phyloP scores from a whole-genome alignment of 768 basidiomycete species.

The Lactifluus rugatus region DNA sequence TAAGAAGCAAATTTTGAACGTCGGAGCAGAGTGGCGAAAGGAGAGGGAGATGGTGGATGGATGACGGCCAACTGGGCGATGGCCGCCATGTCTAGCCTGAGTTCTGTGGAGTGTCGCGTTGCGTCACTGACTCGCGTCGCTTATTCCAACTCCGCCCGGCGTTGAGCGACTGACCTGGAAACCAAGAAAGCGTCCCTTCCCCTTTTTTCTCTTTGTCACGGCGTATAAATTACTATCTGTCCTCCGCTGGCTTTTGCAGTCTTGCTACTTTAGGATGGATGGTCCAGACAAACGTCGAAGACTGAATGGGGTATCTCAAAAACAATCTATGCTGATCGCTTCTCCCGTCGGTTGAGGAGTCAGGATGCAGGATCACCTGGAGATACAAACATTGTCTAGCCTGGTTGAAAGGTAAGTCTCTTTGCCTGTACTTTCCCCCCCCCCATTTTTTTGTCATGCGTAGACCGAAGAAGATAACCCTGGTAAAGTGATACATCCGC shows the following conservation, averaged over 20 bases:
- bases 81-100: conserved; percentile 8
- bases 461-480: conserved; percentile 66
- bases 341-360: conserved; percentile 84
- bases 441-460: conserved; percentile 18
- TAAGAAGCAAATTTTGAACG: conserved; percentile 75
- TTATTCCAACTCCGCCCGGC: conserved; percentile 7
- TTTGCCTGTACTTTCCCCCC: conserved; percentile 14
- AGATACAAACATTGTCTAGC: conserved; percentile 47
- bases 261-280: conserved; percentile 43
- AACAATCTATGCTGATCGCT: conserved; percentile 90
- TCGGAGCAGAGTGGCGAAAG: conserved; percentile 68
- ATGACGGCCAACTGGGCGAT: conserved; percentile 7
- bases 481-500: conserved; percentile 85
- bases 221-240: conserved; percentile 78
- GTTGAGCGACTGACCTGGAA: neutral
- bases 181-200: conserved; percentile 1
- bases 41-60: conserved; percentile 39
- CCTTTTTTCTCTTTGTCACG: conserved; percentile 32
- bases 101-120: neutral
- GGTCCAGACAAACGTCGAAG: conserved; percentile 91
- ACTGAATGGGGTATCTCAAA: conserved; percentile 56
- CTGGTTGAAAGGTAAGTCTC: conserved; percentile 25
- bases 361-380: conserved; percentile 92
- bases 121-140: neutral
- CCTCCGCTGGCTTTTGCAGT: conserved; percentile 36